Base-by-base conservation (phyloP, 345 rosid genomes). In the Gossypium mustelinum region DNA sequence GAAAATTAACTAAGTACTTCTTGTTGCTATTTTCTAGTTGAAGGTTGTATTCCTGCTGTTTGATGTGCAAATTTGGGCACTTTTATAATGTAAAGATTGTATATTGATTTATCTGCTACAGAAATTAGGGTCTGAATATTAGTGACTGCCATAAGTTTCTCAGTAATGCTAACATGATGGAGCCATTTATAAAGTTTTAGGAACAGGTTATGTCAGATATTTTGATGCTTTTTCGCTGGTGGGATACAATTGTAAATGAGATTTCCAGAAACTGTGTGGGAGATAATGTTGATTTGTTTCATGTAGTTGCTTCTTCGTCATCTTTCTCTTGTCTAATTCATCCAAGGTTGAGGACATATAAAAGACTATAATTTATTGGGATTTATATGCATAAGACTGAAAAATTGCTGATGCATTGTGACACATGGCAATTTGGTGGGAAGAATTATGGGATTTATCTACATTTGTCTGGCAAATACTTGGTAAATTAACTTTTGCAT, bases 321-420 rank as follows among this genome's bases (percentile, higher is more conserved):
- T 34, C 13, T 48, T 16, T 48, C n/a, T 68, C 47, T 47, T 47
- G 11, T 25, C 43, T 48, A 68, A 14, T 48, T 68, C 43, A 13
- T 48, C 7, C 12, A 0, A 68, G 43, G 9, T 68, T 47, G 56
- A 68, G 41, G 68, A 56, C 5, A 11, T 55, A 20, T 58, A 11
- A 29, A 29, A 63, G 76, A 29, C 66, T 22, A 45, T 22, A 50
- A 11, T 59, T 24, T 27, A 41, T 61, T 54, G 16, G 68, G 71
- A 51, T 58, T 58, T 17, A 60, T 70, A n/a, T 74, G 76, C 72
- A 65, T 66, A 73, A 66, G 72, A 79, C 17, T 12, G 63, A 69
- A 41, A 39, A 45, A 12, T 27, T 66, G 57, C 41, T 29, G 59
- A 22, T 45, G 14, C 63, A 16, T 68, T 44, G 11, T 55, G 73